These are phyloP conservation scores for Tuber brumale DNA, from an alignment of 495 filamentous ascomycete genomes.

Conservation along the genomic window DNA sequence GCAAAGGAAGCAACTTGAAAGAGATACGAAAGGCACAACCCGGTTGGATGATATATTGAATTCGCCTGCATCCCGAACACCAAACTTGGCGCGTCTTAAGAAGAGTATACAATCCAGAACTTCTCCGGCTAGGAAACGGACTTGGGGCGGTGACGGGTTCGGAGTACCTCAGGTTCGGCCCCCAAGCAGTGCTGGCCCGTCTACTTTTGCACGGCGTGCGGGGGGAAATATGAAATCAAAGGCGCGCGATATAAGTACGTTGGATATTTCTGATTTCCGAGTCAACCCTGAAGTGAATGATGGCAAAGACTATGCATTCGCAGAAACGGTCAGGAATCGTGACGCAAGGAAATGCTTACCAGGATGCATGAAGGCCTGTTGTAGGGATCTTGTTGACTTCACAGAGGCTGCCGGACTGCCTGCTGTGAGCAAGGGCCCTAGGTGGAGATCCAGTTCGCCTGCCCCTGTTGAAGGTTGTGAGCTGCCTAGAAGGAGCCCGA, in stretches of 20 bases:
- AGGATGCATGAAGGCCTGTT: conserved; percentile 63
- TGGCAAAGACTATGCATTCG: conserved; percentile 66
- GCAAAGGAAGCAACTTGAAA: conserved; percentile 21
- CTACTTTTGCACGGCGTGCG: neutral
- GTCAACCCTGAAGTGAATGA: conserved; percentile 69
- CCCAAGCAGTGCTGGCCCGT: neutral
- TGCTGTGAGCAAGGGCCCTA: conserved; percentile 25
- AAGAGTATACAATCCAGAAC: conserved; percentile 20
- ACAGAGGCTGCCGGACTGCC: conserved; percentile 33
- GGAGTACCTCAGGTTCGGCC: neutral
- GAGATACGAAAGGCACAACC: conserved; percentile 20
- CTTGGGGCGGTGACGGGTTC: conserved; percentile 10
- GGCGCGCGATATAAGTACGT: conserved; percentile 8
- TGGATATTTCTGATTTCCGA: conserved; percentile 61
- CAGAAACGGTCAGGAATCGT: conserved; percentile 65
- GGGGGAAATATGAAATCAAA: conserved; percentile 4
- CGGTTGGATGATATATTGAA: conserved; percentile 23
- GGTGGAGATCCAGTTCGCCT: conserved; percentile 36
- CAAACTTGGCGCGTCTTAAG: conserved; percentile 24
- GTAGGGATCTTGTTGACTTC: conserved; percentile 31
- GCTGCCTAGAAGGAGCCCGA: conserved; percentile 34
- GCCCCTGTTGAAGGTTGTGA: conserved; percentile 53
- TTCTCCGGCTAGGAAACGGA: conserved; percentile 19
- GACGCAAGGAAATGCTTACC: conserved; percentile 66
- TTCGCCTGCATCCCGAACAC: conserved; percentile 30